Percentiles rank a stretch among this genome's conserved stretches.
These are phyloP conservation scores for Plenodomus biglobosus DNA, from an alignment of 2,329 filamentous ascomycete genomes.

Conservation along the genomic window DNA sequence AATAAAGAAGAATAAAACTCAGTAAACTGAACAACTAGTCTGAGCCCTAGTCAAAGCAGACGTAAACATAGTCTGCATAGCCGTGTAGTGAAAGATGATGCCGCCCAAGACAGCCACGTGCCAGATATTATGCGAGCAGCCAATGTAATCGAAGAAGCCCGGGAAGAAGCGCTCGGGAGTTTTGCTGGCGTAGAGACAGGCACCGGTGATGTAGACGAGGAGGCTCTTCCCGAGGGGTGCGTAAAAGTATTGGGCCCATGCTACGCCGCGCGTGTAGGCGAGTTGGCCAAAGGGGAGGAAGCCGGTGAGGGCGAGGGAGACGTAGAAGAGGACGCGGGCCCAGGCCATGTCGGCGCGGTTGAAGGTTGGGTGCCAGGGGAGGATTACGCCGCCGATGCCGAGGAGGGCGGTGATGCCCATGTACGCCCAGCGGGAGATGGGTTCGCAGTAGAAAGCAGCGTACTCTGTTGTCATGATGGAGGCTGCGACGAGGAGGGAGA, in stretches of 20 bases:
- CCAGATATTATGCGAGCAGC: conserved; percentile 97
- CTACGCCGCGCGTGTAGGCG: conserved; percentile 71
- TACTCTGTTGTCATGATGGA: conserved; percentile 99
- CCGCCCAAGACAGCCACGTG: conserved; percentile 91
- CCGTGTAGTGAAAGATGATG: conserved; percentile 94
- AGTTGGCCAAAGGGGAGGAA: conserved; percentile 88
- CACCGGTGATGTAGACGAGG: conserved; percentile 80
- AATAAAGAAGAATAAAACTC: too few relatives aligned
- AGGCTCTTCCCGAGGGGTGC: conserved; percentile 82
- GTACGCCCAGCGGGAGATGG: conserved; percentile 80
- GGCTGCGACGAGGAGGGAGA: conserved; percentile 89
- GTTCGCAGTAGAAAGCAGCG: conserved; percentile 98
- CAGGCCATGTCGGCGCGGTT: conserved; percentile 92
- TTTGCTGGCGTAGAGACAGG: conserved; percentile 85
- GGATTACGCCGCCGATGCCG: conserved; percentile 81
- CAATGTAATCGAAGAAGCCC: conserved; percentile 91
- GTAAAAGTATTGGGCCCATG: conserved; percentile 88
- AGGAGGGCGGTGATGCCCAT: conserved; percentile 79
- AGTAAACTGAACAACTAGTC: conserved; percentile 40
- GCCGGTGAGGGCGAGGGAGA: conserved; percentile 81
- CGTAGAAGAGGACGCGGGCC: conserved; percentile 88
- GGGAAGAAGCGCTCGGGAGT: conserved; percentile 91
- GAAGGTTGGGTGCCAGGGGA: conserved; percentile 96
- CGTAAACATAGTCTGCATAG: conserved; percentile 94
- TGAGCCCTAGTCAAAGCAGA: conserved; percentile 46